Conservation (phyloP, 768 basidiomycete species). For the Boletellus sp. region DNA sequence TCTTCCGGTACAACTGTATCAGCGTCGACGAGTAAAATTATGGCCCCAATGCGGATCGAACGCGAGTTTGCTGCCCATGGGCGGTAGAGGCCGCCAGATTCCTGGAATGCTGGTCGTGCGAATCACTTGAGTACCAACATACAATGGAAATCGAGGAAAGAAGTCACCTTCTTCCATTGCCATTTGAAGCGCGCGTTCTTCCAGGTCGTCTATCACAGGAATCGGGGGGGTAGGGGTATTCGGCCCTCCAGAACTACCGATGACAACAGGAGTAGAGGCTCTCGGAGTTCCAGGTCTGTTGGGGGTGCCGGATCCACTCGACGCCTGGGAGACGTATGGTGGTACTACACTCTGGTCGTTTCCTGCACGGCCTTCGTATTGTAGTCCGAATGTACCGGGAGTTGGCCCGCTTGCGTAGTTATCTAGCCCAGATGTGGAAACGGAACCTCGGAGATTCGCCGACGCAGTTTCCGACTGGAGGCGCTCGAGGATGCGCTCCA, state of each 20-base stretch:
- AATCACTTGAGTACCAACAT: slow-evolving; percentile 38
- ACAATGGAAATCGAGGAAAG: slow-evolving; percentile 31
- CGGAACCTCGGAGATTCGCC: slow-evolving; percentile 17
- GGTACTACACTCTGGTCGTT: slow-evolving; percentile 45
- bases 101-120: slow-evolving; percentile 43
- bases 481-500: slow-evolving; percentile 28
- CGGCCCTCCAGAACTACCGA: slow-evolving; percentile 4
- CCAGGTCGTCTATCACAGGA: slow-evolving; percentile 36
- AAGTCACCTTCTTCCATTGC: slow-evolving; percentile 49
- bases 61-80: slow-evolving; percentile 78
- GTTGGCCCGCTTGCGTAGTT: slow-evolving; percentile 26
- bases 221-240: slow-evolving; percentile 9
- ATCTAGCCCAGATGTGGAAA: slow-evolving; percentile 24
- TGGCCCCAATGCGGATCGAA: slow-evolving; percentile 67
- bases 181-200: slow-evolving; percentile 47
- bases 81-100: slow-evolving; percentile 53
- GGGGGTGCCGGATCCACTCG: slow-evolving; percentile 25
- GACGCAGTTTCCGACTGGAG: slow-evolving; percentile 28
- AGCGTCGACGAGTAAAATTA: slow-evolving; percentile 82
- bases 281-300: slow-evolving; percentile 24
- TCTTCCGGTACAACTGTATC: slow-evolving; percentile 90
- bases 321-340: slow-evolving; percentile 9
- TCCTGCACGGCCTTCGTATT: slow-evolving; percentile 63
- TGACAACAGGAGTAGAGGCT: slow-evolving; percentile 10
- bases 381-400: slow-evolving; percentile 52